phyloP scores from a whole-genome alignment of 2,329 filamentous ascomycete genomes.

The Claviceps lovelessii region DNA sequence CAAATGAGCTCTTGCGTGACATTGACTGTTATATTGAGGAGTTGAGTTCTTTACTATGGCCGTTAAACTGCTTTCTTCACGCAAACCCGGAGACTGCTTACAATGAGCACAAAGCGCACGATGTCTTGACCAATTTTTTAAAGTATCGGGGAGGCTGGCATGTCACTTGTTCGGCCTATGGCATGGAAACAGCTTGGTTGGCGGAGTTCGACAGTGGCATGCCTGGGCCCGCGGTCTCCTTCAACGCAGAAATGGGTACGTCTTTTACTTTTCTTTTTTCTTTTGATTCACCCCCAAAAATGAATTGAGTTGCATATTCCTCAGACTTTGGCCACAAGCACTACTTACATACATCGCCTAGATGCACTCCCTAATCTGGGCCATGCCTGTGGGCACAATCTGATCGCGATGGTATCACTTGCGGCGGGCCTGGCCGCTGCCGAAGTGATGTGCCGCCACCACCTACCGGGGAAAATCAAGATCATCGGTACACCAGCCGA shows the following conservation, averaged over 20 bases:
- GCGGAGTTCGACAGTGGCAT: conserved; percentile 24
- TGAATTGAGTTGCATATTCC: neutral
- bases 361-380: conserved; percentile 31
- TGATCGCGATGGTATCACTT: conserved; percentile 26
- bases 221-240: conserved; percentile 23
- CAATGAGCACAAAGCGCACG: conserved; percentile 27
- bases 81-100: conserved; percentile 28
- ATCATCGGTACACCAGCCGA: conserved; percentile 37
- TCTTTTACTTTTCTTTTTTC: neutral
- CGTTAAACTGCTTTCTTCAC: conserved; percentile 27
- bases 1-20: conserved; percentile 24
- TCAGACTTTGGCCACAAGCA: neutral
- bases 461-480: conserved; percentile 29
- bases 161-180: conserved; percentile 26
- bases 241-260: conserved; percentile 24
- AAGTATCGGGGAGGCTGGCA: conserved; percentile 20
- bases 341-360: neutral
- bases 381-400: conserved; percentile 41
- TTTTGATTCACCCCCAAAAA: neutral
- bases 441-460: conserved; percentile 24
- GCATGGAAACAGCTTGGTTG: conserved; percentile 29
- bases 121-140: conserved; percentile 24
- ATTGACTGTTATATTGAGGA: conserved; percentile 12
- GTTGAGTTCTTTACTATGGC: conserved; percentile 14
- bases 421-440: conserved; percentile 32